A percentile compares a stretch with the other conserved stretches of the same genome.
These are phyloP conservation scores for Acacia concinna DNA, from an alignment of 331 rosid genomes.

Conservation along the genomic window DNA sequence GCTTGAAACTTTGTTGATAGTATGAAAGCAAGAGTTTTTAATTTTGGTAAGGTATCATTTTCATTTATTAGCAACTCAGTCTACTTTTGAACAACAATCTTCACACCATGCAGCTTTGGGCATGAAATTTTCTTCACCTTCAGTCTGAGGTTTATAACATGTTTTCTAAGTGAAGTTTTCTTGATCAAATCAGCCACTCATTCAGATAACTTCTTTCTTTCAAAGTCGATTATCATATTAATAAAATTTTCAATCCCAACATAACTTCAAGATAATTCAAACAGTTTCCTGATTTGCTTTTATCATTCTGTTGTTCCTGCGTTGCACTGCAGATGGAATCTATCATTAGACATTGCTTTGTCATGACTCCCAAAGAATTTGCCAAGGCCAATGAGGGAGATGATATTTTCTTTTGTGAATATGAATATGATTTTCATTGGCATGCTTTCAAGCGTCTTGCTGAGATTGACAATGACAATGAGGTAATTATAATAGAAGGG, in stretches of 20 bases:
- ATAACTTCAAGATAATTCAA: conserved; percentile 9
- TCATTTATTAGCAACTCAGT: neutral
- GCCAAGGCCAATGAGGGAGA: conserved; percentile 82
- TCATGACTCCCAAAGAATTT: conserved; percentile 75
- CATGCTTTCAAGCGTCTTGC: conserved; percentile 87
- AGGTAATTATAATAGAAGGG: conserved; percentile 47
- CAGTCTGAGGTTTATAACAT: neutral
- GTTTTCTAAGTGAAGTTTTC: neutral
- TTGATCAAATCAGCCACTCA: neutral
- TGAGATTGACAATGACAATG: conserved; percentile 62
- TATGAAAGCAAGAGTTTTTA: neutral
- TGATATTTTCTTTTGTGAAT: conserved; percentile 83
- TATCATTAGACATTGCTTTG: conserved; percentile 73
- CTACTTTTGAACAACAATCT: neutral
- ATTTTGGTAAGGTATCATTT: neutral
- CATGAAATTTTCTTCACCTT: neutral
- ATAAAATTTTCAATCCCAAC: neutral
- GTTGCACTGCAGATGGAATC: conserved; percentile 73
- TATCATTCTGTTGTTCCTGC: conserved; percentile 23
- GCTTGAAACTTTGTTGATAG: neutral
- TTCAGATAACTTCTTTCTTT: neutral
- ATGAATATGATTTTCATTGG: conserved; percentile 88
- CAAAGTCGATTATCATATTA: neutral
- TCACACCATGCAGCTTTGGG: neutral
- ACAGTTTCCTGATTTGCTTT: conserved; percentile 18